phyloP scores from a whole-genome alignment of 305 asterid genomes.

The Caryopteris hybrid region DNA sequence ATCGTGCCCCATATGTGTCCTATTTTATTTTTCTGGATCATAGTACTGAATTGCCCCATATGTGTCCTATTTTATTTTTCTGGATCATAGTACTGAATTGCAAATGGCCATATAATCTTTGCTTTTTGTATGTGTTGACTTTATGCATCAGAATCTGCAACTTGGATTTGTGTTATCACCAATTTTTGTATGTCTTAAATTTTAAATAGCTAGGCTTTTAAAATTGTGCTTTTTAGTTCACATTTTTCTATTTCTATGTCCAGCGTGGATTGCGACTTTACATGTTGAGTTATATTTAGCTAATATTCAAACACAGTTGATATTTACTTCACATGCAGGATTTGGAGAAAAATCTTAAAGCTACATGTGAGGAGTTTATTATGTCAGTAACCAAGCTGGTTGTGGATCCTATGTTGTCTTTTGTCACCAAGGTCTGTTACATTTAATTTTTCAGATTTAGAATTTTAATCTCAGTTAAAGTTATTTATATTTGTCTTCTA shows the following conservation, averaged over 20 bases:
- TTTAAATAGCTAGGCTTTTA: no score
- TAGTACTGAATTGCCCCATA: background rate
- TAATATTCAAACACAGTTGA: slow-evolving; percentile 11
- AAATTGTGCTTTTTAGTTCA: background rate
- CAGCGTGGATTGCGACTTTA: background rate
- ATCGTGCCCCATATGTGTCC: background rate
- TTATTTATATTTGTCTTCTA: background rate
- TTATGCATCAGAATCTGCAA: background rate
- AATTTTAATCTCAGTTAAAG: background rate
- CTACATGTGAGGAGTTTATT: slow-evolving; percentile 95
- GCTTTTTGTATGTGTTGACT: background rate
- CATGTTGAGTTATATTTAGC: background rate
- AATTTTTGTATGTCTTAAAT: no score
- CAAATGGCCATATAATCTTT: background rate
- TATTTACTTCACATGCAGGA: slow-evolving; percentile 57
- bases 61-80: background rate
- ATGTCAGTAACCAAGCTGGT: slow-evolving; percentile 96
- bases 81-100: background rate
- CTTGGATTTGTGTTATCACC: background rate
- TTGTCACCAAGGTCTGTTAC: slow-evolving; percentile 80
- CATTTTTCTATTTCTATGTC: slow-evolving; percentile 12
- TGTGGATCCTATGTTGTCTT: slow-evolving; percentile 97
- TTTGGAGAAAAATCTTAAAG: slow-evolving; percentile 93
- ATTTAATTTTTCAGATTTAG: background rate
- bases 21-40: background rate